Conservation (phyloP, 176 grass and related monocot genomes). For the Hsuehochloa calcarea region DNA sequence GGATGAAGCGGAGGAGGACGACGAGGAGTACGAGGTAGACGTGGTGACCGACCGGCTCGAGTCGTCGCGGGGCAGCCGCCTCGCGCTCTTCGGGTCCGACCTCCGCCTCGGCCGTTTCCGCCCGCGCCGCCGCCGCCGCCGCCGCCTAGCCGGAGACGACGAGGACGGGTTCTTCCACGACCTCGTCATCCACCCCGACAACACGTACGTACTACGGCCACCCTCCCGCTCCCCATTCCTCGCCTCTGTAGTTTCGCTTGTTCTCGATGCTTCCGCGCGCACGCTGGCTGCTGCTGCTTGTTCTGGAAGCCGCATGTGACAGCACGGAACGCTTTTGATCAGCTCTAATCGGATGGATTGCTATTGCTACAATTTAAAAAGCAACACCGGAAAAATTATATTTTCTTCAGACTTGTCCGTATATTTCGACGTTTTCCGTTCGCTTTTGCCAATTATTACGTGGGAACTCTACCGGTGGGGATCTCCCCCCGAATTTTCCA, state of each 20-base stretch:
- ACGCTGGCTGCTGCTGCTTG: not conserved
- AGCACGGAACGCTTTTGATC: not conserved
- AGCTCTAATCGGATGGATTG: not conserved
- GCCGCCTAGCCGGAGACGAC: not conserved
- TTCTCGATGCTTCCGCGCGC: slow-evolving; percentile 1
- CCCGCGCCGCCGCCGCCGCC: slow-evolving; percentile 23
- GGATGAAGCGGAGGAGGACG: not conserved
- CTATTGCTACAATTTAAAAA: not conserved
- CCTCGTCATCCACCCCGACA: slow-evolving; percentile 77
- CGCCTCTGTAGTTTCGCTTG: not conserved
- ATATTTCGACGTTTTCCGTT: not conserved
- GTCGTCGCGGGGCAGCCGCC: slow-evolving; percentile 56
- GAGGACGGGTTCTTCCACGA: slow-evolving; percentile 27
- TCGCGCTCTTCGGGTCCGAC: slow-evolving; percentile 56
- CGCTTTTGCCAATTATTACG: not conserved
- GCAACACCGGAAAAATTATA: not conserved
- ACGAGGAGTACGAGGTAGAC: slow-evolving; percentile 67
- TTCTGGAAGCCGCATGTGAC: slow-evolving; percentile 17
- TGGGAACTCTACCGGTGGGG: not conserved
- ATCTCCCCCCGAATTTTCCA: not conserved
- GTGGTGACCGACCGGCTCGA: slow-evolving; percentile 50
- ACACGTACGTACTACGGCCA: slow-evolving; percentile 24
- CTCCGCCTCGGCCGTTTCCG: slow-evolving; percentile 43
- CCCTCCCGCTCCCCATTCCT: not conserved
- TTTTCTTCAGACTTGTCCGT: not conserved